These are phyloP conservation scores for Aspergillus neotritici DNA, from an alignment of 2,329 filamentous ascomycete species.

Conservation along the genomic window DNA sequence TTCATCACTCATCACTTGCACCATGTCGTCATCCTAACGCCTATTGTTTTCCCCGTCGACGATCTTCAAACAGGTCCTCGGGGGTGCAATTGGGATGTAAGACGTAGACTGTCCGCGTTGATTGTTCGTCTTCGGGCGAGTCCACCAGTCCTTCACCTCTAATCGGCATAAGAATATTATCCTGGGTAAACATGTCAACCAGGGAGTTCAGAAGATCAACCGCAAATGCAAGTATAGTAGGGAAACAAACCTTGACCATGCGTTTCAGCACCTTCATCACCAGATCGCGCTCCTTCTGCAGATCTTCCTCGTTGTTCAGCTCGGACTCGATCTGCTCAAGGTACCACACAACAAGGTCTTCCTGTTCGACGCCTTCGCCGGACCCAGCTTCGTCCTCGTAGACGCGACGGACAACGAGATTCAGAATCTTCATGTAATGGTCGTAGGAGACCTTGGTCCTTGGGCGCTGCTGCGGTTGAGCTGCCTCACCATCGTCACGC, in stretches of 20 bases:
- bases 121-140: constrained; percentile 54
- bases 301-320: constrained; percentile 72
- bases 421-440: constrained; percentile 87
- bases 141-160: constrained; percentile 86
- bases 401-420: constrained; percentile 74
- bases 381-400: constrained; percentile 70
- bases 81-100: constrained; percentile 90
- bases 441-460: constrained; percentile 93
- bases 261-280: constrained; percentile 83
- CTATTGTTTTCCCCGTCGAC: constrained; percentile 10
- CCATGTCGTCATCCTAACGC: constrained; percentile 3
- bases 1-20: too few relatives aligned
- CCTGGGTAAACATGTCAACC: constrained; percentile 34
- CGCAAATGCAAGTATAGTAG: background rate
- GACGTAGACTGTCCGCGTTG: constrained; percentile 66
- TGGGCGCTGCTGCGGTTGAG: constrained; percentile 40
- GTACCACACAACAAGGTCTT: constrained; percentile 81
- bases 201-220: background rate
- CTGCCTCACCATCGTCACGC: constrained; percentile 48
- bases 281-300: constrained; percentile 67
- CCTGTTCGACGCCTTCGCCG: constrained; percentile 78
- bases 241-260: constrained; percentile 76
- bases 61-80: constrained; percentile 46
- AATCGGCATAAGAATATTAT: constrained; percentile 56
- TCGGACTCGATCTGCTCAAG: constrained; percentile 85